Conservation (phyloP, 768 basidiomycete species). For the Neoboletus brunneissimus region DNA sequence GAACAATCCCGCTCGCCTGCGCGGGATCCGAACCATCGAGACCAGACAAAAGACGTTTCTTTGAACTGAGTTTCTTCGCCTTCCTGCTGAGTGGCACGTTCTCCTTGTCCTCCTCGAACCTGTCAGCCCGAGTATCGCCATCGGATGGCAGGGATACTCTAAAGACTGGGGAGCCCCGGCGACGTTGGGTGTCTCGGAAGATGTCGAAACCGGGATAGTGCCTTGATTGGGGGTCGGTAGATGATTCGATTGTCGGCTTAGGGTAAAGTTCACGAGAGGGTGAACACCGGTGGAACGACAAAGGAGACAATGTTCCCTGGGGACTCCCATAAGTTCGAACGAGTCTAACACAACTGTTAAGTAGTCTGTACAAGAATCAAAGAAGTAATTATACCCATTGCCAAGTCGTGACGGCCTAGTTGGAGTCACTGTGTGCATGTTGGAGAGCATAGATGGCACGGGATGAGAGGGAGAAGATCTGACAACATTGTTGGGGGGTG, state of each 20-base stretch:
- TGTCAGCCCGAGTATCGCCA: conserved; percentile 2
- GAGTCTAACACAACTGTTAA: conserved; percentile 31
- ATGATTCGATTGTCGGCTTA: conserved; percentile 38
- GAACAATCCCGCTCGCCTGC: conserved; percentile 11
- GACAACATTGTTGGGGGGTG: conserved; percentile 28
- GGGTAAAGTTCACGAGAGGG: conserved; percentile 20
- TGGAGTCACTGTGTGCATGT: conserved; percentile 26
- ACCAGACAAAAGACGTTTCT: conserved; percentile 18
- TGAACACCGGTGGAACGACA: conserved; percentile 12
- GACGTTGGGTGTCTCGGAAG: conserved; percentile 42
- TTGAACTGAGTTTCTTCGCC: conserved; percentile 38
- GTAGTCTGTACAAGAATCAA: conserved; percentile 31
- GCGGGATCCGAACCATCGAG: conserved; percentile 1
- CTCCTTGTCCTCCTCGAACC: conserved; percentile 52
- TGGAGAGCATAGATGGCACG: conserved; percentile 32
- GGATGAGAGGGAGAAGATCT: conserved; percentile 19
- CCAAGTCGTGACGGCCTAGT: conserved; percentile 33
- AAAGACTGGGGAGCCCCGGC: conserved; percentile 1
- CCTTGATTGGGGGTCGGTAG: conserved; percentile 49
- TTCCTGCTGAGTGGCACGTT: conserved; percentile 51
- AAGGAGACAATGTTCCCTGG: conserved; percentile 10
- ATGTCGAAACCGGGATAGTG: conserved; percentile 70
- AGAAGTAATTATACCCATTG: conserved; percentile 29
- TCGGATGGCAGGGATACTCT: conserved; percentile 2
- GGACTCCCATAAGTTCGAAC: conserved; percentile 6